Conservation (phyloP, 805 yeast genomes). For the Ogataea salicorniae region DNA sequence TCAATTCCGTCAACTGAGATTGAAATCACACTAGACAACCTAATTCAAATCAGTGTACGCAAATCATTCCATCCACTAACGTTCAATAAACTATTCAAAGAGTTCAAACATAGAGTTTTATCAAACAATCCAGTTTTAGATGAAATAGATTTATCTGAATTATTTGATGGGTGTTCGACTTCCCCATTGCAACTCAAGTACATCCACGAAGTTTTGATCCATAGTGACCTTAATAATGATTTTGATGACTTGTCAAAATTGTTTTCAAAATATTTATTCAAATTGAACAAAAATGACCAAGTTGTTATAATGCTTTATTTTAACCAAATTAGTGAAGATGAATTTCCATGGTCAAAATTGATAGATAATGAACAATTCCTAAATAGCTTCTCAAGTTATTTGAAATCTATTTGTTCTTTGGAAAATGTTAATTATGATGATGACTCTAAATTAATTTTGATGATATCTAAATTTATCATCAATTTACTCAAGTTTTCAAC, state of each 20-base stretch:
- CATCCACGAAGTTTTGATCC: conserved; percentile 24
- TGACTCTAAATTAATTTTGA: conserved; percentile 14
- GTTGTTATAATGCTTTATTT: conserved; percentile 21
- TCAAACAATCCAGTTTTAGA: conserved; percentile 1
- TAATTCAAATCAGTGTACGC: conserved; percentile 19
- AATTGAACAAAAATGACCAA: conserved; percentile 17
- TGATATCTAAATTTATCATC: conserved; percentile 20
- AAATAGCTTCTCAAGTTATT: conserved; percentile 12
- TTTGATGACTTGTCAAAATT: conserved; percentile 21
- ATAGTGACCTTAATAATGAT: conserved; percentile 21
- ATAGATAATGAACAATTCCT: conserved; percentile 11
- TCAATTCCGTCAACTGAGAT: conserved; percentile 17
- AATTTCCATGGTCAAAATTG: conserved; percentile 22
- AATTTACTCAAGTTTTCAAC: conserved; percentile 13
- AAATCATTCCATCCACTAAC: conserved; percentile 22
- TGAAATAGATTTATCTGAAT: conserved; percentile 15
- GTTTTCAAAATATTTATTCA: conserved; percentile 15
- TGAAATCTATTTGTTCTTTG: conserved; percentile 3
- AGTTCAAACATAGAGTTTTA: conserved; percentile 19
- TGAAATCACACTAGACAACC: conserved; percentile 17
- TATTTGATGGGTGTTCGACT: conserved; percentile 14
- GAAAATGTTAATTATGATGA: background rate
- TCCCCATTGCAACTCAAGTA: conserved; percentile 23
- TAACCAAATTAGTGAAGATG: conserved; percentile 17
- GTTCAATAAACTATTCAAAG: conserved; percentile 25